Evolutionary conservation across 805 yeast species (phyloP).

Genomic region (Wickerhamiella kazuoi): DNA sequence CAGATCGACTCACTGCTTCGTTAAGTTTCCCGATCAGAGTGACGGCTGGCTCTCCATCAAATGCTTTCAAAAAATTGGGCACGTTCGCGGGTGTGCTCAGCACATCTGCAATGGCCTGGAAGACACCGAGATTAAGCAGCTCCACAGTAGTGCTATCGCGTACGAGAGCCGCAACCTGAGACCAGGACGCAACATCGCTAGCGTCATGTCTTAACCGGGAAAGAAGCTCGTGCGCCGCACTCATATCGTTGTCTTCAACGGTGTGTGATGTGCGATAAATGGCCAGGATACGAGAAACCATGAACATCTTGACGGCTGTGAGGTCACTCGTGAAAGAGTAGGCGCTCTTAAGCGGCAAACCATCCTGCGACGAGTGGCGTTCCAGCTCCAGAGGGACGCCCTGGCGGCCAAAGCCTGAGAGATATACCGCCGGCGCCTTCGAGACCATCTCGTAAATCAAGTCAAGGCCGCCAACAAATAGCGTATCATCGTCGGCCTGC

Average conservation of each 20-base stretch:
- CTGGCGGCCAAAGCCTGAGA: conserved; percentile 2
- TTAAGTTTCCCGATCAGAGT: conserved; percentile 4
- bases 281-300: background rate
- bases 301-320: conserved; percentile 1
- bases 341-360: background rate
- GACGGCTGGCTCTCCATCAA: background rate
- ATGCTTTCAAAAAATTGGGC: background rate
- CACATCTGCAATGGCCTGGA: conserved; percentile 1
- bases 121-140: conserved; percentile 1
- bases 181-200: conserved; percentile 20
- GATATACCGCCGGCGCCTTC: conserved; percentile 2
- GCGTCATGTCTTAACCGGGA: too few species aligned
- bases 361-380: background rate
- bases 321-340: conserved; percentile 2
- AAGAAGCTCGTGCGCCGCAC: background rate
- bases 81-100: background rate
- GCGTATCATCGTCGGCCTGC: conserved; percentile 7
- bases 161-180: conserved; percentile 38
- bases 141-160: conserved; percentile 28
- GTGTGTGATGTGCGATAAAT: background rate
- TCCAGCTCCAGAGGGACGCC: conserved; percentile 7
- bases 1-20: conserved; percentile 6
- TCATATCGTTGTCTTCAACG: background rate
- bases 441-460: conserved; percentile 9
- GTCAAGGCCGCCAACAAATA: conserved; percentile 10